Percentiles rank a stretch among this genome's conserved stretches.
These are phyloP conservation scores for Mollisia scopiformis DNA, from an alignment of 2,329 filamentous ascomycete genomes.

Conservation along the genomic window DNA sequence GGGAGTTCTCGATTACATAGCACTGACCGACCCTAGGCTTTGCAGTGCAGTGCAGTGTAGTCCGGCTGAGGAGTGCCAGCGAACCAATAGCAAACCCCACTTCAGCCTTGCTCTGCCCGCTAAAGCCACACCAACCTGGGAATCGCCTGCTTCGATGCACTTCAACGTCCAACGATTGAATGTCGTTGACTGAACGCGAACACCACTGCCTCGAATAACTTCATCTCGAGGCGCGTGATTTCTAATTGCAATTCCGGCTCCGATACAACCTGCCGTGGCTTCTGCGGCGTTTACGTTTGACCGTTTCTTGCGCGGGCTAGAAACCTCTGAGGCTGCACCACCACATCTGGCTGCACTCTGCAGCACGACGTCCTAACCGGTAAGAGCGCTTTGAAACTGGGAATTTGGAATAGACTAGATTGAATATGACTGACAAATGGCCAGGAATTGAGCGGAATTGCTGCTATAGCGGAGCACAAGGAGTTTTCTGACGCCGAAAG, in stretches of 20 bases:
- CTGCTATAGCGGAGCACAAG: not conserved
- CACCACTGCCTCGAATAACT: constrained; percentile 2
- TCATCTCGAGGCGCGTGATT: not conserved
- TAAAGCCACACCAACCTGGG: constrained; percentile 3
- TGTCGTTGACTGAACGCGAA: no score
- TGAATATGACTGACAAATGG: not conserved
- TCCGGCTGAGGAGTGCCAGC: not conserved
- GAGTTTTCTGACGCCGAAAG: not conserved
- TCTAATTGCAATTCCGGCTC: not conserved
- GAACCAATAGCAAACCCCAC: not conserved
- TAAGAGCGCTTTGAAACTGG: not conserved
- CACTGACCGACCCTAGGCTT: no score
- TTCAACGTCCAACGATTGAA: constrained; percentile 2
- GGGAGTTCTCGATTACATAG: not conserved
- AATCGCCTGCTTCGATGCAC: not conserved
- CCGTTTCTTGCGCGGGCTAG: not conserved
- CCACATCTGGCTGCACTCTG: not conserved
- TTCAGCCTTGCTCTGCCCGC: constrained; percentile 4
- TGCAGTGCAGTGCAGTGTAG: not conserved
- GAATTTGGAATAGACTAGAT: not conserved
- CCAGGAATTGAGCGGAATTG: not conserved
- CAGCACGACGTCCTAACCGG: not conserved
- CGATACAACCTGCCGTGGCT: not conserved
- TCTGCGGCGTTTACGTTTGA: not conserved
- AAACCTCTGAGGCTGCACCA: not conserved